Percentiles rank a stretch among this genome's conserved stretches.
These are phyloP conservation scores for Dictyostelium citrinum DNA, from an alignment of 78 protist species.

Conservation along the genomic window DNA sequence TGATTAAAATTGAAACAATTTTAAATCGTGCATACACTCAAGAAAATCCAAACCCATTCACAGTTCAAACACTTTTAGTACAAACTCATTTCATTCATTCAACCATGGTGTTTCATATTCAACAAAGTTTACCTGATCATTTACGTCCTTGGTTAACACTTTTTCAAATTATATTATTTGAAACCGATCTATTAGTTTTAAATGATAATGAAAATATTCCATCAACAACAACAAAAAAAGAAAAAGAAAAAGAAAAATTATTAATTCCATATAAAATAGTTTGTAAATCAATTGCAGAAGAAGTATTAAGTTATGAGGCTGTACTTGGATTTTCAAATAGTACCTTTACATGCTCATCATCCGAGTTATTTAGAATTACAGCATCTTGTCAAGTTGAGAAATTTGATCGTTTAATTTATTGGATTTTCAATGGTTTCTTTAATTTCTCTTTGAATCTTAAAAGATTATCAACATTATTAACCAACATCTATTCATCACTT, in stretches of 20 bases:
- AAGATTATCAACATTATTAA: not conserved
- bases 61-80: slow-evolving; percentile 23
- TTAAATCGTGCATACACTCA: not conserved
- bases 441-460: not conserved
- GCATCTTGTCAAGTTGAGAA: not conserved
- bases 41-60: slow-evolving; percentile 11
- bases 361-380: slow-evolving; percentile 8
- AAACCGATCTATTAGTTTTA: not conserved
- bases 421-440: slow-evolving; percentile 20
- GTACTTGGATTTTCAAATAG: not conserved
- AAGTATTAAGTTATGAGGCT: not conserved
- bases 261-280: slow-evolving; percentile 32
- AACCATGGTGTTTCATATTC: not conserved
- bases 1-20: not conserved
- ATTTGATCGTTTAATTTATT: not conserved
- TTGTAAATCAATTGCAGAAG: not conserved
- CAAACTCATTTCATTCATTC: not conserved
- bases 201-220: not conserved
- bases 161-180: not conserved
- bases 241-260: not conserved
- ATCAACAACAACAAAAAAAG: not conserved
- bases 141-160: slow-evolving; percentile 30
- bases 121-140: not conserved
- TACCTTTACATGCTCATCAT: not conserved
- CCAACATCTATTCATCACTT: not conserved